These are phyloP conservation scores for carrot (Daucus carota) DNA, from an alignment of 129 eudicot genomes.

Conservation along the genomic window DNA sequence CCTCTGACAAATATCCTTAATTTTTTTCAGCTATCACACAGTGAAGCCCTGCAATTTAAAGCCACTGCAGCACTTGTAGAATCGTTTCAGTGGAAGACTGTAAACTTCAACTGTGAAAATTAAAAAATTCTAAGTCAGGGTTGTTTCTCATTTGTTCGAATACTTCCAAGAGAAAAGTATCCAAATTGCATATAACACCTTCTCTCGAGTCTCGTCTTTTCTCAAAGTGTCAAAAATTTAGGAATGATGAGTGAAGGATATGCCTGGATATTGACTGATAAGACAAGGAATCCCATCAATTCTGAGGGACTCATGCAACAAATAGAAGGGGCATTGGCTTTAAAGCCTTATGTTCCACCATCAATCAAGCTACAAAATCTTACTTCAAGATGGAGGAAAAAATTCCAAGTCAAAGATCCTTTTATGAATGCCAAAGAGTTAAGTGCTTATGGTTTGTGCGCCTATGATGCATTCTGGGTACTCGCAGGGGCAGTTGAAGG, in stretches of 20 bases:
- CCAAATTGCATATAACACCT: slow-evolving; percentile 25
- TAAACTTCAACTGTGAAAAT: slow-evolving; percentile 30
- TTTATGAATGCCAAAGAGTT: slow-evolving; percentile 17
- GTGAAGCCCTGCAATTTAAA: slow-evolving; percentile 22
- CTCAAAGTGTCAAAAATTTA: slow-evolving; percentile 15
- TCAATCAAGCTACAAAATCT: not conserved
- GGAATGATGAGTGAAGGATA: slow-evolving; percentile 42
- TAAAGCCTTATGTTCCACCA: slow-evolving; percentile 32
- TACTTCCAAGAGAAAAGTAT: slow-evolving; percentile 24
- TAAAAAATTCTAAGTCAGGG: slow-evolving; percentile 20
- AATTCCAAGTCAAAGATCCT: slow-evolving; percentile 31
- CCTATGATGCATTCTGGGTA: slow-evolving; percentile 46
- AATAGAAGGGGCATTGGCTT: slow-evolving; percentile 37
- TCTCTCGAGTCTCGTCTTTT: slow-evolving; percentile 27
- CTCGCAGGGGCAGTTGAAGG: slow-evolving; percentile 34
- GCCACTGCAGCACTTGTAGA: slow-evolving; percentile 24
- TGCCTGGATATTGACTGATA: slow-evolving; percentile 47
- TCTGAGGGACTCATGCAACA: slow-evolving; percentile 14
- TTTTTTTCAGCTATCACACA: slow-evolving; percentile 24
- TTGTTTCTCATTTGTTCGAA: slow-evolving; percentile 15
- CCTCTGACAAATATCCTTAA: slow-evolving; percentile 15
- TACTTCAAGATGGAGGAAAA: too few species aligned
- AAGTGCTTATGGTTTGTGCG: slow-evolving; percentile 31
- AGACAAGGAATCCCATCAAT: slow-evolving; percentile 21
- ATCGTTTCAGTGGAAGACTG: slow-evolving; percentile 24